Conservation (phyloP, 768 basidiomycete species). For the Scleroderma citrinum region DNA sequence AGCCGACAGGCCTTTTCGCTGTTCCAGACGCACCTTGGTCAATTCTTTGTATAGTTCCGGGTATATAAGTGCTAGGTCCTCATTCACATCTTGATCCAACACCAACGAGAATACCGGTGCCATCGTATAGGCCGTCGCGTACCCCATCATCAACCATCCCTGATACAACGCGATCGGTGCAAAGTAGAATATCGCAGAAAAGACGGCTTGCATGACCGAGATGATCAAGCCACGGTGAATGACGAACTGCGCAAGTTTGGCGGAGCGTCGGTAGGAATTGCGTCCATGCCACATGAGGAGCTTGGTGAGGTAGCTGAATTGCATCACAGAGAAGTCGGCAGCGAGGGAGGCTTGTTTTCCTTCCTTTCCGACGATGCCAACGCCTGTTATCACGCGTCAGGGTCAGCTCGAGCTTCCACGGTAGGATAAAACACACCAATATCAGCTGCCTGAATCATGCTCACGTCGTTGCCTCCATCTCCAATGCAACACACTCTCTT, state of each 20-base stretch:
- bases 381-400: constrained; percentile 41
- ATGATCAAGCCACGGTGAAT: constrained; percentile 97
- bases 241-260: constrained; percentile 97
- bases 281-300: constrained; percentile 98
- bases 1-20: background rate
- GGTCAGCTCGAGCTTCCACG: background rate
- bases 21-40: constrained; percentile 63
- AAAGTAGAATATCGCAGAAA: constrained; percentile 89
- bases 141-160: constrained; percentile 96
- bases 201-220: constrained; percentile 96
- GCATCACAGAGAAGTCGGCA: constrained; percentile 96
- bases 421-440: constrained; percentile 64
- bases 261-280: constrained; percentile 96
- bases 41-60: constrained; percentile 98
- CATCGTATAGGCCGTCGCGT: constrained; percentile 97
- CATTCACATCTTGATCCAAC: constrained; percentile 90
- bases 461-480: constrained; percentile 98
- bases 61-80: constrained; percentile 91
- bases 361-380: constrained; percentile 98
- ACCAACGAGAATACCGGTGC: constrained; percentile 97
- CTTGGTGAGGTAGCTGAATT: constrained; percentile 94
- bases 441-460: constrained; percentile 99
- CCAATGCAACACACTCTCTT: constrained; percentile 99
- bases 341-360: constrained; percentile 99
- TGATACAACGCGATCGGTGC: constrained; percentile 97